Percentiles rank a stretch among this genome's conserved stretches.
Evolutionary conservation across 2,329 filamentous ascomycete genomes (phyloP).

Genomic region (Cladobotryum mycophilum): DNA sequence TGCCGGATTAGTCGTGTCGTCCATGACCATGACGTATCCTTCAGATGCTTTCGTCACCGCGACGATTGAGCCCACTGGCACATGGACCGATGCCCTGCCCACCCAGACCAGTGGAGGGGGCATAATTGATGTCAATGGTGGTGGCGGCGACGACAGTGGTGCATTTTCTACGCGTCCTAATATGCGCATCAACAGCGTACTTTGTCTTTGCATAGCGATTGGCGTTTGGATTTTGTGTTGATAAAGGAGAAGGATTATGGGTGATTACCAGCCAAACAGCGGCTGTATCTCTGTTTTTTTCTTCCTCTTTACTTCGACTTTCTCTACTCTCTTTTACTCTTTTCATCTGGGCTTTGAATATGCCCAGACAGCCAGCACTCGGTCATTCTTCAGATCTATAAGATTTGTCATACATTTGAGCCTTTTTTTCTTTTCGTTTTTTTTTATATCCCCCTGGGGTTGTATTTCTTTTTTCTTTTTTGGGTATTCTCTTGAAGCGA

Average conservation of each 20-base stretch:
- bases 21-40: slow-evolving; percentile 39
- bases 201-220: slow-evolving; percentile 31
- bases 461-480: neutral
- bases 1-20: slow-evolving; percentile 42
- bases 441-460: neutral
- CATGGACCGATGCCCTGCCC: slow-evolving; percentile 17
- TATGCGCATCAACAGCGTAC: slow-evolving; percentile 14
- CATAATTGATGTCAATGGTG: slow-evolving; percentile 7
- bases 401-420: neutral
- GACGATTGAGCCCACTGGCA: slow-evolving; percentile 31
- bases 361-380: neutral
- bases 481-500: too few relatives aligned
- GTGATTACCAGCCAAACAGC: too few relatives aligned
- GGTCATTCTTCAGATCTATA: neutral
- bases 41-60: slow-evolving; percentile 39
- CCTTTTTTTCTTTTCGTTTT: neutral
- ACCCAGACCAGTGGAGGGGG: slow-evolving; percentile 19
- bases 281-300: neutral
- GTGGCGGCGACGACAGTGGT: slow-evolving; percentile 19
- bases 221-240: slow-evolving; percentile 30
- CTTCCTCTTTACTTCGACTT: neutral
- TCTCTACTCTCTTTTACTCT: neutral
- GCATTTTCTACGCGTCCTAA: slow-evolving; percentile 11
- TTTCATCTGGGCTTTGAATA: neutral
- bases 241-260: neutral